Evolutionary conservation across 129 eudicot genomes (phyloP).

Genomic region (Lactuca sativa): DNA sequence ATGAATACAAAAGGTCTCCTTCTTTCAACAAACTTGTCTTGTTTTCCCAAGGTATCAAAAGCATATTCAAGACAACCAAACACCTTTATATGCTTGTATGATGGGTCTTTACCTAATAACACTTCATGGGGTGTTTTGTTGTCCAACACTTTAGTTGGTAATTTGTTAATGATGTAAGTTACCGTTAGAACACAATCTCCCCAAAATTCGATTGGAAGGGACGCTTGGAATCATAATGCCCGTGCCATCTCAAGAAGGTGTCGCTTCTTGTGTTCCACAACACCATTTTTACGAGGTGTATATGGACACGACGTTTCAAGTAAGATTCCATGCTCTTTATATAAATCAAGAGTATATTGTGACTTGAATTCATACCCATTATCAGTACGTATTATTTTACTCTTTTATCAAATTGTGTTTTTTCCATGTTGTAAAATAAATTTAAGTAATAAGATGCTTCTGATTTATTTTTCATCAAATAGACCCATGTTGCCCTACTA

Average conservation of each 20-base stretch:
- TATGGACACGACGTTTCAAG: no score
- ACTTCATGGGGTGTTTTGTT: constrained; percentile 1
- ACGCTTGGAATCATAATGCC: background rate
- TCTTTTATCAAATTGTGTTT: background rate
- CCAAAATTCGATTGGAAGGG: background rate
- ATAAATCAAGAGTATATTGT: background rate
- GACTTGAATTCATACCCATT: background rate
- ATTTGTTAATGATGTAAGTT: background rate
- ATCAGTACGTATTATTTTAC: background rate
- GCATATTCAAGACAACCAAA: background rate
- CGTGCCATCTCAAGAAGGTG: background rate
- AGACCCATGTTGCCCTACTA: background rate
- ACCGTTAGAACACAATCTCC: background rate
- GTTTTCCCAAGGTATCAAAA: background rate
- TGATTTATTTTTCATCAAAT: background rate
- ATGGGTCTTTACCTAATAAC: background rate
- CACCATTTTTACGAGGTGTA: no score
- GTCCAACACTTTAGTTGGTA: background rate
- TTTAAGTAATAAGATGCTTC: background rate
- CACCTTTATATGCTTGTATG: background rate
- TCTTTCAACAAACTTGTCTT: background rate
- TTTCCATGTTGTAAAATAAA: background rate
- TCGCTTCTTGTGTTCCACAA: no score
- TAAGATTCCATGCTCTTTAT: no score
- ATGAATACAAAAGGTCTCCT: background rate